phyloP scores from a whole-genome alignment of 768 basidiomycete species.

The Baorangia bicolor region DNA sequence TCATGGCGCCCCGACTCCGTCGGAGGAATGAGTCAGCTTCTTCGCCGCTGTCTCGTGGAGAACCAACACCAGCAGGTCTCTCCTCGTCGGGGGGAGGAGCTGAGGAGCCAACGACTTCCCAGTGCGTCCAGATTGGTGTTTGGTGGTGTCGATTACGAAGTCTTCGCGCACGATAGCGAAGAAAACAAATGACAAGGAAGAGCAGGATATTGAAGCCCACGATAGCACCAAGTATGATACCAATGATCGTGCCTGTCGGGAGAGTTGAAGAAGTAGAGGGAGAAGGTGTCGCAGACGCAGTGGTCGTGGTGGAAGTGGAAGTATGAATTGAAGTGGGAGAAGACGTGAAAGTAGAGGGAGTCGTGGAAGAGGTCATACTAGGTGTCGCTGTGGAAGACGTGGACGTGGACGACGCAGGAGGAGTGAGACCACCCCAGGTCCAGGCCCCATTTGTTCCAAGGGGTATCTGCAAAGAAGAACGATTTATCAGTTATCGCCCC shows the following conservation, averaged over 20 bases:
- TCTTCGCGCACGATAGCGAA: conserved; percentile 30
- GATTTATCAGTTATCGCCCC: conserved; percentile 9
- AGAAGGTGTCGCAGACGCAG: conserved; percentile 27
- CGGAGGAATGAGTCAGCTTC: conserved; percentile 66
- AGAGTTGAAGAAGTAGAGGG: conserved; percentile 30
- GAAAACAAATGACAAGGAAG: conserved; percentile 38
- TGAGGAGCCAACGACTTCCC: conserved; percentile 39
- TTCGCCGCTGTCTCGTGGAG: conserved; percentile 67
- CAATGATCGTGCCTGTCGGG: conserved; percentile 32
- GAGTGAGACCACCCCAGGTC: conserved; percentile 72
- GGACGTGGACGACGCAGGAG: conserved; percentile 48
- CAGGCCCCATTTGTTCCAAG: conserved; percentile 59
- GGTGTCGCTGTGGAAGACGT: conserved; percentile 26
- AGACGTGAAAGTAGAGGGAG: conserved; percentile 31
- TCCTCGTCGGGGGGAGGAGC: conserved; percentile 27
- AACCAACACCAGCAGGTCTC: conserved; percentile 57
- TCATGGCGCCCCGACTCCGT: conserved; percentile 27
- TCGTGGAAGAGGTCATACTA: conserved; percentile 15
- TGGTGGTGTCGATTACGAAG: conserved; percentile 17
- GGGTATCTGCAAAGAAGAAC: conserved; percentile 57
- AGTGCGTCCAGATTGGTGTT: conserved; percentile 44
- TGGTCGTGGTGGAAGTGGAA: conserved; percentile 21
- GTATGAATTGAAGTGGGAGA: conserved; percentile 29
- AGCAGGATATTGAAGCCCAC: conserved; percentile 59
- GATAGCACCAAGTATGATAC: conserved; percentile 47